Base-by-base conservation (phyloP, 129 eudicot genomes). In the Solidago caesia region DNA sequence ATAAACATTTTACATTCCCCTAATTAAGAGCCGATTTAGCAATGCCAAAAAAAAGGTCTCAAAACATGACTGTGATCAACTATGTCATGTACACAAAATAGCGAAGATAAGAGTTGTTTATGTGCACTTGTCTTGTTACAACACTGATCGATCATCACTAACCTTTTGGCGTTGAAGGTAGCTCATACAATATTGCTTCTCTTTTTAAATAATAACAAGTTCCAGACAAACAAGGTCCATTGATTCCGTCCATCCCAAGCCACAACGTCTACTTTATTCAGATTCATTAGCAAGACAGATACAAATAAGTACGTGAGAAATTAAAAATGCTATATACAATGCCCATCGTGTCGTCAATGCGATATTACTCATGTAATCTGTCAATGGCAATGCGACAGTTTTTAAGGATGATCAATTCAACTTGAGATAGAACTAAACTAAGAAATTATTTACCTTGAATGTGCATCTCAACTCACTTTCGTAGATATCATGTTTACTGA, bases 401-500 rank as follows among this genome's bases (percentile, higher is more conserved):
- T 21, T 45, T 45, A 45, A 45, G 48, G 48, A 45, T 45, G 8
- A 45, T 8, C 8, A 45, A 45, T 21, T 21, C 21, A 21, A 21
- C 21, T 21, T 21, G 48, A 45, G 48, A 45, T 45, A 45, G 8
- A 8, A 45, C 8, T 9, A 5, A 1, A 5, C 11, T 49, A 49
- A 49, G 14, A 11, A 4, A 49, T 52, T 33, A 33, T 4, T 67
- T 77, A 84, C 88, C 83, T 68, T 55, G 47, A 80, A 80, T 7
- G 45, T 10, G 1, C 4, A 43, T 80, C 83, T 76, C 29, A 83
- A 15, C 10, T 53, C 70, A 21, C 87, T 68, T 42, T 84, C 92
- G 56, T 87, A 89, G 59, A 89, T 75, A 70, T 89, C 89, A 65
- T 76, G 73, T 64, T 87, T 65, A 25, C 85, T 74, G 21, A 81